phyloP scores from a whole-genome alignment of 164 flowering plant genomes.

The Vitis amurensis region DNA sequence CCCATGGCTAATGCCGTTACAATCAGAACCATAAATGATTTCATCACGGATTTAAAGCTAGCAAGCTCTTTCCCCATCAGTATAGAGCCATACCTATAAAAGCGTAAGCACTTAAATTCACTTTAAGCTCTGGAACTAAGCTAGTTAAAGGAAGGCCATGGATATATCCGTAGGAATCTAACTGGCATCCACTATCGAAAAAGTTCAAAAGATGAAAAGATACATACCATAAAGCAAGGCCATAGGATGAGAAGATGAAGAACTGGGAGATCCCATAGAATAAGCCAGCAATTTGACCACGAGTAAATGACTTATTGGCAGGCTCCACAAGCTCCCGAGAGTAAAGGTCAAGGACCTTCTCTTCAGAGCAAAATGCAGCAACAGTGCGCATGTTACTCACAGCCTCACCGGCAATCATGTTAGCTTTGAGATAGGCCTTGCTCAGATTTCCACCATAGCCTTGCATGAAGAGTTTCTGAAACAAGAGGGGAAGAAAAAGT shows the following conservation, averaged over 20 bases:
- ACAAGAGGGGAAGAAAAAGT: background rate
- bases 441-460: constrained; percentile 95
- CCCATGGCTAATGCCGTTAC: constrained; percentile 98
- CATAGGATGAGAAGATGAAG: constrained; percentile 92
- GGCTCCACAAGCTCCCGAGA: constrained; percentile 75
- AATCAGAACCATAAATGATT: constrained; percentile 89
- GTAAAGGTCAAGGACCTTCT: constrained; percentile 79
- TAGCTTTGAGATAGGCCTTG: constrained; percentile 92
- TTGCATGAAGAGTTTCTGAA: constrained; percentile 89
- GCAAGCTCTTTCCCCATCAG: constrained; percentile 85
- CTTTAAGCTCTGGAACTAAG: background rate
- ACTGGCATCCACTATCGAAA: background rate
- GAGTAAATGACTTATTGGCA: constrained; percentile 58
- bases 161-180: background rate
- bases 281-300: constrained; percentile 93
- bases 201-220: background rate
- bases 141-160: background rate
- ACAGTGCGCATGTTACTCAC: constrained; percentile 93
- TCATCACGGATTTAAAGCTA: constrained; percentile 89
- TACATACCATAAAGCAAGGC: constrained; percentile 85
- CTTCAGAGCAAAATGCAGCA: constrained; percentile 89
- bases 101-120: background rate
- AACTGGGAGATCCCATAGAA: constrained; percentile 88
- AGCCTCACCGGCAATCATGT: constrained; percentile 97
- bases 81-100: constrained; percentile 83